Evolutionary conservation across 108 stramenopile genomes (phyloP), one percentile per base, ranked within the genome.

Genomic region (Cylindrotheca fusiformis): DNA sequence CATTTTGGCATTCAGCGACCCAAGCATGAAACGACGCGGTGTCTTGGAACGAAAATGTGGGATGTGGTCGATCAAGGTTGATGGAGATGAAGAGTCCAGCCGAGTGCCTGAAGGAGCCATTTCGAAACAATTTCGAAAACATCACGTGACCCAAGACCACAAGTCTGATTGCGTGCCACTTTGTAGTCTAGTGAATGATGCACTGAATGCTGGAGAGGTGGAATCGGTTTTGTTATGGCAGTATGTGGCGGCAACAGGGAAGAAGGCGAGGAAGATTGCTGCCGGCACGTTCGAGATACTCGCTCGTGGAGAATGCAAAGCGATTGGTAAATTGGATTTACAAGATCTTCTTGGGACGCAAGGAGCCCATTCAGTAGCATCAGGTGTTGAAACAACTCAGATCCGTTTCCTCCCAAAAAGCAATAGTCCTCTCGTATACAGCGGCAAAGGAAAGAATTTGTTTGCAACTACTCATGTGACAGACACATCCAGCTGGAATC

Each of bases 321-420:
- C 61, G 52, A 58, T 88, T 25, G 57, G 71, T 30, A 72, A 81
- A 14, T 47, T 56, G 6, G 83, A 88, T 58, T 29, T 85, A 23
- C 28, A 61, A 24, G 81, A 83, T 61, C 26, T 88, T 27, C 79
- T 88, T 51, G 63, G 46, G 8, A 68, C 72, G 18, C 32, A 62
- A 18, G 50, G 66, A 51, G n/a, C 30, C 0, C 30, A 49, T 1
- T 22, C 41, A 1, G 32, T 53, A 19, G 52, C 18, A 2, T 24
- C 49, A 45, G 30, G 14, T 18, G 31, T 32, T 20, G 55, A 49
- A n/a, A n/a, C 33, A 45, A 26, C 22, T 3, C 12, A 56, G 18
- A 30, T 56, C 18, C 30, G 26, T 1, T 56, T 56, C 3, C 55
- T 17, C n/a, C 22, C 21, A 26, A 19, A 32, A 3, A 25, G 27